phyloP scores from a whole-genome alignment of 1,139 yeast genomes.

The Eremothecium coryli region DNA sequence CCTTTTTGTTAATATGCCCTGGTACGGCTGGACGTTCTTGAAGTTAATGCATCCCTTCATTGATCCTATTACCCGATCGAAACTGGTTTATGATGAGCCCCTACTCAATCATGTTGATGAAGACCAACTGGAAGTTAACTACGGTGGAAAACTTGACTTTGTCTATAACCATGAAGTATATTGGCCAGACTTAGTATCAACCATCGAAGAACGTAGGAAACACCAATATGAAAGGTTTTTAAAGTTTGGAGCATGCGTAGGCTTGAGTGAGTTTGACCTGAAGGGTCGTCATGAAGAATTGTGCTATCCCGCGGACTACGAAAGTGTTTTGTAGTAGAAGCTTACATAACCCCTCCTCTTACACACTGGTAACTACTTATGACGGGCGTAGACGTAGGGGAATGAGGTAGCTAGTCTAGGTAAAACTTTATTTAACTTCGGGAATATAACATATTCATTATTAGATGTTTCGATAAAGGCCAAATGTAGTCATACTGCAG shows the following conservation, averaged over 20 bases:
- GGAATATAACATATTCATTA: too few relatives aligned
- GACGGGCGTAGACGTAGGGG: too few relatives aligned
- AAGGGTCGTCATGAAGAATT: slow-evolving; percentile 45
- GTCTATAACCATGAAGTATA: slow-evolving; percentile 66
- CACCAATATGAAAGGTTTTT: slow-evolving; percentile 50
- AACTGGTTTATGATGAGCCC: slow-evolving; percentile 79
- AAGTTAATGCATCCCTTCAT: slow-evolving; percentile 83
- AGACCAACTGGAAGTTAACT: slow-evolving; percentile 68
- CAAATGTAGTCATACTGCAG: too few relatives aligned
- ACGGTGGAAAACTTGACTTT: slow-evolving; percentile 72
- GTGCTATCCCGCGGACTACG: slow-evolving; percentile 32
- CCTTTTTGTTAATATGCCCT: slow-evolving; percentile 76
- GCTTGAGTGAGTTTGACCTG: slow-evolving; percentile 70
- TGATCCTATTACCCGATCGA: slow-evolving; percentile 84
- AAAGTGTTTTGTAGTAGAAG: background rate
- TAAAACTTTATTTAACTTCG: too few relatives aligned
- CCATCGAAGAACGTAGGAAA: slow-evolving; percentile 45
- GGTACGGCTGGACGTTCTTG: slow-evolving; percentile 79
- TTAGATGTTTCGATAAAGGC: too few relatives aligned
- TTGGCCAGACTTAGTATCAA: slow-evolving; percentile 61
- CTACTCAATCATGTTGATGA: slow-evolving; percentile 70
- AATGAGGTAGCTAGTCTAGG: too few relatives aligned
- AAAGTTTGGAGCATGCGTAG: slow-evolving; percentile 56
- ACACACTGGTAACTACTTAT: too few relatives aligned
- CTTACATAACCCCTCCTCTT: background rate